Base-by-base conservation (phyloP, 164 flowering plant genomes). In the Paratinospora sagittata region DNA sequence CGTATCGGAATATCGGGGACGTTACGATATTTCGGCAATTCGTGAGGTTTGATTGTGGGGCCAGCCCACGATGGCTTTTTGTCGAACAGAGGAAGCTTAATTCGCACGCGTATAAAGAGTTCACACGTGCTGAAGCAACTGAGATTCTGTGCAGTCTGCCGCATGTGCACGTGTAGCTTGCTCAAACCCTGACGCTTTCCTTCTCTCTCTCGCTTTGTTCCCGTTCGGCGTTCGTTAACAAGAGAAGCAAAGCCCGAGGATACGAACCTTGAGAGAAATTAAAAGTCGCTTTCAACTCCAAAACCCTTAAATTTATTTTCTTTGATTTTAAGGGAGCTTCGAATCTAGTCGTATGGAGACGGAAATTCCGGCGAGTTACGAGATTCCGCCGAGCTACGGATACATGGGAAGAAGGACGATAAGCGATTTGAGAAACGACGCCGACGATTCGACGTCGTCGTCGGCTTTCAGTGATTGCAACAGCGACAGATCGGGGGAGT, bases 401-500 rank as follows among this genome's bases (percentile, higher is more conserved):
- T 86, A 83, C 76, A 76, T 85, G 85, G 86, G 88, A n/a, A 64
- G 84, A 55, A 83, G 43, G 58, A 75, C 19, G 23, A 19, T 81
- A 41, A 58, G 79, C 10, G 86, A 78, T 43, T 64, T 82, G 66
- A 19, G 58, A 8, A 81, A 71, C 74, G 67, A 41, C 76, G 74
- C 52, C 64, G 85, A 80, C 37, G 71, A 74, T 19, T 63, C 78
- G 14, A 83, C 95, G 30, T 70, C 86, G 2, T 65, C 79, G 11
- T 82, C 96, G 23, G 88, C 91, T 60, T 90, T 89, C 75, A 89
- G 97, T 65, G 94, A 91, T 43, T 89, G 93, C 71, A 84, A 85
- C 76, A 91, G 94, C 78, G 94, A 91, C 55, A 79, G 86, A 72
- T 91, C 94, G 70, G 93, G 94, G 3, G 92, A 91, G 77, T 89